These are phyloP conservation scores for Leishmania tarentolae DNA, from an alignment of 208 protist genomes.

Conservation along the genomic window DNA sequence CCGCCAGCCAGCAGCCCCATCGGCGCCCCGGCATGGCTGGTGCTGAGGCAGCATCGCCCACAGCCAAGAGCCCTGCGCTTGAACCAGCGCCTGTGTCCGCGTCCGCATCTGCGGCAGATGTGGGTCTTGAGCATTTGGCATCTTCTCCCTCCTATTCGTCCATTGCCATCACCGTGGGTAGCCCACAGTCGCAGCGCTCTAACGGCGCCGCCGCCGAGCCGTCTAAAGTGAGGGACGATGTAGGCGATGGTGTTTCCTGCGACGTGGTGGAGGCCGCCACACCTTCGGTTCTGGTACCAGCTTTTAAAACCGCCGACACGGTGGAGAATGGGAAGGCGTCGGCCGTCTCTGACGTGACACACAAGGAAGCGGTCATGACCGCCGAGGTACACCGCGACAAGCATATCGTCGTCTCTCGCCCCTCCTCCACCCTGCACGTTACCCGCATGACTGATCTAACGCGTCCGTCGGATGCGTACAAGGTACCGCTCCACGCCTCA, in stretches of 20 bases:
- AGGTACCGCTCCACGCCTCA: slow-evolving; percentile 35
- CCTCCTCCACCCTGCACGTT: slow-evolving; percentile 15
- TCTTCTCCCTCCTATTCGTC: neutral
- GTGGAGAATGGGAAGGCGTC: neutral
- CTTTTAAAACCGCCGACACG: neutral
- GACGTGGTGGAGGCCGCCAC: neutral
- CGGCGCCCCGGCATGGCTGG: slow-evolving; percentile 10
- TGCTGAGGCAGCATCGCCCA: neutral
- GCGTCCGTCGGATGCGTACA: slow-evolving; percentile 47
- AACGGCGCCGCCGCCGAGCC: neutral
- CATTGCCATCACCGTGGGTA: neutral
- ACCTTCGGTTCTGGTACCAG: neutral
- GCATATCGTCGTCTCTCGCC: slow-evolving; percentile 25
- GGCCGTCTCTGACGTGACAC: neutral
- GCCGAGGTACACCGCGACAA: slow-evolving; percentile 14
- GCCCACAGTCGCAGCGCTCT: neutral
- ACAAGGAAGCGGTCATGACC: slow-evolving; percentile 6
- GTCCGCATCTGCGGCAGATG: neutral
- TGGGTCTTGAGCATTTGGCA: neutral
- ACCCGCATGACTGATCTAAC: slow-evolving; percentile 45
- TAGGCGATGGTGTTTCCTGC: neutral
- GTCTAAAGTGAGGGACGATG: neutral
- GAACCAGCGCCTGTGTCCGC: neutral
- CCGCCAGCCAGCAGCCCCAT: slow-evolving; percentile 3
- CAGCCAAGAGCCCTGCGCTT: neutral